These are phyloP conservation scores for Castanospermum australe DNA, from an alignment of 306 rosid genomes.

Conservation along the genomic window DNA sequence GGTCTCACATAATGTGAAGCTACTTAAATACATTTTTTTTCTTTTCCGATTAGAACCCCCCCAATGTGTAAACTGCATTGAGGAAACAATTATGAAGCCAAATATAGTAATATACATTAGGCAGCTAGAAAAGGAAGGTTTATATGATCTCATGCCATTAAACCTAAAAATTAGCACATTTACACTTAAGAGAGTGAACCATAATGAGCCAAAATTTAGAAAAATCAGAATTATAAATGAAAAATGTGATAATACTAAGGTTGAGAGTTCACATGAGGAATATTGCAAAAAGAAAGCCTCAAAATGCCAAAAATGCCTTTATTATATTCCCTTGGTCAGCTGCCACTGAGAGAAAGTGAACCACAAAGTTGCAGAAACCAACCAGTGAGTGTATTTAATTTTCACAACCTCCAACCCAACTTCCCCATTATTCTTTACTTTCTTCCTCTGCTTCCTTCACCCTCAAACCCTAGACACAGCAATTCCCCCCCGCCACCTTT, in stretches of 20 bases:
- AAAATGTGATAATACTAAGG: neutral
- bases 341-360: conserved; percentile 51
- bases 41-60: no score
- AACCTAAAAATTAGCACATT: neutral
- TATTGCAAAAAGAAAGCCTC: conserved; percentile 25
- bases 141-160: neutral
- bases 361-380: conserved; percentile 46
- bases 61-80: no score
- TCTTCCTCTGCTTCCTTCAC: conserved; percentile 45
- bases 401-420: conserved; percentile 76
- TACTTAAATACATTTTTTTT: no score
- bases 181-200: conserved; percentile 25
- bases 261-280: conserved; percentile 2
- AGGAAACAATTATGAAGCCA: no score
- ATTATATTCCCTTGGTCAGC: conserved; percentile 59
- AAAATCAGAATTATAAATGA: neutral
- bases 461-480: conserved; percentile 41
- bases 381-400: conserved; percentile 57
- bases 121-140: neutral
- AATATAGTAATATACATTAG: neutral
- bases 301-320: conserved; percentile 35
- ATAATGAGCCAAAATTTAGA: neutral
- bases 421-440: conserved; percentile 50
- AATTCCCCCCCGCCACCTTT: conserved; percentile 34
- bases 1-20: no score